Evolutionary conservation across 2,329 filamentous ascomycete genomes (phyloP).

Genomic region (Pleurostoma richardsiae): DNA sequence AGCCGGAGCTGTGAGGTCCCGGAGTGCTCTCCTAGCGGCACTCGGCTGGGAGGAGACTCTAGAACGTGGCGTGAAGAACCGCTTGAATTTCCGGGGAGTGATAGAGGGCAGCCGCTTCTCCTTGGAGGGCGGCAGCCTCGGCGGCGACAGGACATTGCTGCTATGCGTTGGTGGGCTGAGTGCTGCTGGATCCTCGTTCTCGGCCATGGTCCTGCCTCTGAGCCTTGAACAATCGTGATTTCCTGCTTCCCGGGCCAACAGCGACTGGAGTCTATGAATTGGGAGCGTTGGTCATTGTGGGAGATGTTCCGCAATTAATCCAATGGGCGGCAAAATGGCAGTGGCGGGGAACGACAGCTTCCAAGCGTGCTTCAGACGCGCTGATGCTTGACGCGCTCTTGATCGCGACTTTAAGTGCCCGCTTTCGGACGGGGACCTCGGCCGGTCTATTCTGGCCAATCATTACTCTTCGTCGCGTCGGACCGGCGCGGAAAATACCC

Average conservation of each 20-base stretch:
- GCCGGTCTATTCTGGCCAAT: too few relatives aligned
- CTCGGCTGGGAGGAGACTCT: slow-evolving; percentile 30
- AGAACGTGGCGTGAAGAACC: slow-evolving; percentile 48
- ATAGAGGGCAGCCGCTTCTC: slow-evolving; percentile 46
- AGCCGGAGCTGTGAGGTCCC: slow-evolving; percentile 31
- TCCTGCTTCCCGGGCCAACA: too few relatives aligned
- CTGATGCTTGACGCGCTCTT: neutral
- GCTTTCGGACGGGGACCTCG: too few relatives aligned
- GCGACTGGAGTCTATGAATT: too few relatives aligned
- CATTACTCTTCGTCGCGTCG: too few relatives aligned
- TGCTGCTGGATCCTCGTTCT: slow-evolving; percentile 5
- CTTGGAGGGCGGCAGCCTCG: slow-evolving; percentile 23
- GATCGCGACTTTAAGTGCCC: neutral
- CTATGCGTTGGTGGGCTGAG: slow-evolving; percentile 9
- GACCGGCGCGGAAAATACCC: too few relatives aligned
- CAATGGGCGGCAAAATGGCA: neutral
- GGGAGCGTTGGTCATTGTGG: too few relatives aligned
- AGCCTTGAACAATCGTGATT: too few relatives aligned
- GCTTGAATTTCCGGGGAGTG: slow-evolving; percentile 47
- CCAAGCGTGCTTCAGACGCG: neutral
- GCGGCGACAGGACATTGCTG: slow-evolving; percentile 18
- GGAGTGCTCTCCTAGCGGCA: slow-evolving; percentile 31
- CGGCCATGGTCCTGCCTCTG: slow-evolving; percentile 11
- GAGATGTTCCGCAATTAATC: too few relatives aligned
- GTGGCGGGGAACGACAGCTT: neutral